phyloP scores from a whole-genome alignment of 805 yeast species.

The Yarrowia alimentaria region DNA sequence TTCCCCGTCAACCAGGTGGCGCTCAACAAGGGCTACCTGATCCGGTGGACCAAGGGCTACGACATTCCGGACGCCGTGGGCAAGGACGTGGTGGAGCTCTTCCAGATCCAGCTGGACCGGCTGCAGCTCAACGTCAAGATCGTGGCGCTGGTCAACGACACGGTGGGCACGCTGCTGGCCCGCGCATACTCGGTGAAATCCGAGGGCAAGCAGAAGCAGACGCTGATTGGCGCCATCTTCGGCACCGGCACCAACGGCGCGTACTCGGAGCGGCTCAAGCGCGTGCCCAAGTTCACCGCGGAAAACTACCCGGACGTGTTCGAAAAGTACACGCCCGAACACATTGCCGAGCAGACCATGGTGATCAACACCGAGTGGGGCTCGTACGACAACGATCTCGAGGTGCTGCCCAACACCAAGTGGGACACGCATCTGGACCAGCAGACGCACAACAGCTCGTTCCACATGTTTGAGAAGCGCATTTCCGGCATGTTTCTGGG shows the following conservation, averaged over 20 bases:
- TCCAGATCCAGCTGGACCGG: constrained; percentile 66
- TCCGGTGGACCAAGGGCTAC: constrained; percentile 97
- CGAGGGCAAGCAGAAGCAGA: constrained; percentile 59
- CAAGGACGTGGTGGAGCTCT: constrained; percentile 69
- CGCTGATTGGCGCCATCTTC: constrained; percentile 85
- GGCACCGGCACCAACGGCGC: constrained; percentile 99
- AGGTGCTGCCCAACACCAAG: constrained; percentile 70
- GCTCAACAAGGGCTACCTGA: constrained; percentile 70
- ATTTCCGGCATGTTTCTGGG: constrained; percentile 92
- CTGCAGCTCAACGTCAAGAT: constrained; percentile 58
- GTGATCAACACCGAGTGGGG: constrained; percentile 98
- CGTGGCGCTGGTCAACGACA: constrained; percentile 91
- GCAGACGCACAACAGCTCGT: constrained; percentile 75
- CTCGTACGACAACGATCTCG: constrained; percentile 82
- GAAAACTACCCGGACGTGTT: constrained; percentile 34
- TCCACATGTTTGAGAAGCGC: constrained; percentile 89
- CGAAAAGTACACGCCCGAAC: constrained; percentile 35
- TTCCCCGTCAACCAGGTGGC: constrained; percentile 90
- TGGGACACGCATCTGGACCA: constrained; percentile 74
- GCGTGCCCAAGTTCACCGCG: constrained; percentile 70
- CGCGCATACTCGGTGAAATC: constrained; percentile 70
- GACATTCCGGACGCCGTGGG: constrained; percentile 82
- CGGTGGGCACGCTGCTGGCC: constrained; percentile 89
- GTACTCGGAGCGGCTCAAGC: constrained; percentile 71
- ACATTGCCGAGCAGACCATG: constrained; percentile 49